phyloP scores from a whole-genome alignment of 106 monocot species.

The Ottelia alismoides region DNA sequence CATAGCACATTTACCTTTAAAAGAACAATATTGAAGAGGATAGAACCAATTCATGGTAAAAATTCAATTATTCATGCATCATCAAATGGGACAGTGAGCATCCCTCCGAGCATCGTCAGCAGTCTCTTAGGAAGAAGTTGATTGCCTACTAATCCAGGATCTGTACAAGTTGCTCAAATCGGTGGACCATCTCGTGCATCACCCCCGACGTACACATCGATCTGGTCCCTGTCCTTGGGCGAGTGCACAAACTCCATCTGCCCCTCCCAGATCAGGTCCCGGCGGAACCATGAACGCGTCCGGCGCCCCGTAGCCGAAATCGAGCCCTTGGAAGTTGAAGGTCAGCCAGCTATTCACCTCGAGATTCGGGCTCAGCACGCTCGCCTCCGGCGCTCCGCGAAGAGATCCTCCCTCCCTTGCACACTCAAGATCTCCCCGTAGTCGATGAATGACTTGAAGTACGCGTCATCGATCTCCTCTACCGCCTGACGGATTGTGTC shows the following conservation, averaged over 20 bases:
- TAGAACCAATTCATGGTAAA: too few species aligned
- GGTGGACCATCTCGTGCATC: not conserved
- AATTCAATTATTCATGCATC: too few species aligned
- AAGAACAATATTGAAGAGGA: too few species aligned
- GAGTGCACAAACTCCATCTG: not conserved
- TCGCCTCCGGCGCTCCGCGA: not conserved
- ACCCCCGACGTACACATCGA: slow-evolving; percentile 2
- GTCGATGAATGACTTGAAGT: slow-evolving; percentile 14
- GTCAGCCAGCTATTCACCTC: slow-evolving; percentile 13
- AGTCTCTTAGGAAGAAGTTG: too few species aligned
- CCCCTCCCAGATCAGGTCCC: slow-evolving; percentile 3
- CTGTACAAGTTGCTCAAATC: slow-evolving; percentile 1
- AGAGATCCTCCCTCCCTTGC: not conserved
- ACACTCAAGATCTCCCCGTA: slow-evolving; percentile 2
- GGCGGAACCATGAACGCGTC: not conserved
- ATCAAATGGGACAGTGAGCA: too few species aligned
- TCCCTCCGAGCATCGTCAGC: too few species aligned
- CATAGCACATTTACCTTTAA: too few species aligned
- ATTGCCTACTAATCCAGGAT: too few species aligned
- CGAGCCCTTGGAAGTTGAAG: slow-evolving; percentile 4
- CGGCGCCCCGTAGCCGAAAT: slow-evolving; percentile 5
- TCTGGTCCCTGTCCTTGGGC: not conserved
- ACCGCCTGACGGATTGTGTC: slow-evolving; percentile 2
- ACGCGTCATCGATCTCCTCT: slow-evolving; percentile 2
- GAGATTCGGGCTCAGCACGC: slow-evolving; percentile 2